Conservation (phyloP, 2,329 filamentous ascomycete species). For the Fusarium poae region DNA sequence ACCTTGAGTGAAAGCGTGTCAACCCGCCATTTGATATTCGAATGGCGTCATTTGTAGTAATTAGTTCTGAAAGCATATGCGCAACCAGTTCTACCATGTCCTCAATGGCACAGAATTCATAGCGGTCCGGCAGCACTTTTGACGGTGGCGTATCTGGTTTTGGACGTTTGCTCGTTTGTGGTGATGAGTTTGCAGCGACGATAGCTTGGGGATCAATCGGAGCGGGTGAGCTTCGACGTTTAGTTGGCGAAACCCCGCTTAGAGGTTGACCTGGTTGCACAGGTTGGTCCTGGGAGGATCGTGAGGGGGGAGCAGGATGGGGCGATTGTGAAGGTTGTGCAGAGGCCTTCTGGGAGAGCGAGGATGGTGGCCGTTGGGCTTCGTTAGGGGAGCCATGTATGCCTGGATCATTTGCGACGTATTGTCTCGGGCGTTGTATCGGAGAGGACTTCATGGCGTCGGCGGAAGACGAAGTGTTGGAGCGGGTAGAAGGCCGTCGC, state of each 20-base stretch:
- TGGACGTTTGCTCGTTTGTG: slow-evolving; percentile 63
- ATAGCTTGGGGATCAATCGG: slow-evolving; percentile 50
- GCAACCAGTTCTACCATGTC: slow-evolving; percentile 92
- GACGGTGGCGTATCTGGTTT: slow-evolving; percentile 64
- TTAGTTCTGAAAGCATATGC: slow-evolving; percentile 95
- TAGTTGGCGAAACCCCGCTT: slow-evolving; percentile 52
- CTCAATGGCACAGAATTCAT: slow-evolving; percentile 84
- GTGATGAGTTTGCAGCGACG: slow-evolving; percentile 43
- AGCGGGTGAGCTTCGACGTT: slow-evolving; percentile 50
- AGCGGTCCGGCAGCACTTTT: slow-evolving; percentile 76
- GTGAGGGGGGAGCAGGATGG: slow-evolving; percentile 34
- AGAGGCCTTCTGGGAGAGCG: slow-evolving; percentile 43
- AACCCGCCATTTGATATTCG: slow-evolving; percentile 79
- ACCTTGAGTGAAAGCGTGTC: slow-evolving; percentile 96
- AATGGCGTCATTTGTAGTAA: slow-evolving; percentile 93
- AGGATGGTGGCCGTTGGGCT: slow-evolving; percentile 34
- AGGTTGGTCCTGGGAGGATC: slow-evolving; percentile 27
- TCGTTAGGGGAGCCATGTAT: slow-evolving; percentile 41
- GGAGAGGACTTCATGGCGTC: slow-evolving; percentile 49
- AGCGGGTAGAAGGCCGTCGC: slow-evolving; percentile 48
- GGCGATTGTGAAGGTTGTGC: slow-evolving; percentile 41
- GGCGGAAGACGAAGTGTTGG: slow-evolving; percentile 35
- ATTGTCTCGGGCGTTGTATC: slow-evolving; percentile 44
- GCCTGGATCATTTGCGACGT: slow-evolving; percentile 44
- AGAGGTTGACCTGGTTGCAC: slow-evolving; percentile 30